Conservation (phyloP, 257 asterid genomes). For the Solanum lycopersicoides region DNA sequence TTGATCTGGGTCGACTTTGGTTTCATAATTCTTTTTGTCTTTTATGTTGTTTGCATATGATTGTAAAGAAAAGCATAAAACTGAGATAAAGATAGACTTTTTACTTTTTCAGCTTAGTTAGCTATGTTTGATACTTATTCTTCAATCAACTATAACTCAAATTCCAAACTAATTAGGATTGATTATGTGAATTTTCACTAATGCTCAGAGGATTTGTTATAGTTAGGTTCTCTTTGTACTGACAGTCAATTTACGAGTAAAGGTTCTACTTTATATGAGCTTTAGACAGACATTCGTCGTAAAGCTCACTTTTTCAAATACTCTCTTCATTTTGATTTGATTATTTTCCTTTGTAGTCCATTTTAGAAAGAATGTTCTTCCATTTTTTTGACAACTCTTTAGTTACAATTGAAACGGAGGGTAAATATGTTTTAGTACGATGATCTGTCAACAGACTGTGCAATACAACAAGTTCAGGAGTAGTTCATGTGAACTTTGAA, state of each 20-base stretch:
- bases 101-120: not conserved
- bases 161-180: not conserved
- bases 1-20: not conserved
- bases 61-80: not conserved
- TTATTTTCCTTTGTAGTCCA: not conserved
- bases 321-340: not conserved
- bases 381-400: not conserved
- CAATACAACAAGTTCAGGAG: not conserved
- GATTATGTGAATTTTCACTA: not conserved
- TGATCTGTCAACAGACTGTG: not conserved
- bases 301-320: not conserved
- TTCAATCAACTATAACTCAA: not conserved
- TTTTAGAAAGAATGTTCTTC: not conserved
- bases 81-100: not conserved
- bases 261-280: not conserved
- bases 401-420: not conserved
- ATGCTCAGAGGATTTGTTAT: not conserved
- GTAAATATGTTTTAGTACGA: not conserved
- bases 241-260: not conserved
- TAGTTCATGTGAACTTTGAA: not conserved
- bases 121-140: not conserved
- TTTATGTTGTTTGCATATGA: not conserved
- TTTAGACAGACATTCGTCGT: not conserved
- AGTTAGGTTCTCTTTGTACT: not conserved
- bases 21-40: not conserved